Percentiles rank a stretch among this genome's conserved stretches.
phyloP scores from a whole-genome alignment of 441 rosid species.

The Capsella rubella region DNA sequence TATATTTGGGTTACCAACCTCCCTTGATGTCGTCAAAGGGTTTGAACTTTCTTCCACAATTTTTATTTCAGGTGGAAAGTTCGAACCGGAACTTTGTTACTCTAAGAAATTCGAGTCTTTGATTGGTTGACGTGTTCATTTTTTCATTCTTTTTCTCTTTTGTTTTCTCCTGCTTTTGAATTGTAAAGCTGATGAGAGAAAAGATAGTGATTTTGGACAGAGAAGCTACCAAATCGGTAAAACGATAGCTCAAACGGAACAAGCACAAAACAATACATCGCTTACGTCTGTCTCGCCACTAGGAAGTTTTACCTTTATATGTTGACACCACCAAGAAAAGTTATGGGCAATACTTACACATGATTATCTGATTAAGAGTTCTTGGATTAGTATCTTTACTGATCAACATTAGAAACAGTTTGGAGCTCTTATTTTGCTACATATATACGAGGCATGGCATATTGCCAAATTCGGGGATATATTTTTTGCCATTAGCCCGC shows the following conservation, averaged over 20 bases:
- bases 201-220: neutral
- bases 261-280: neutral
- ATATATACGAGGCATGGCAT: constrained; percentile 30
- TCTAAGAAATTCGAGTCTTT: neutral
- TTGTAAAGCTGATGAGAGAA: neutral
- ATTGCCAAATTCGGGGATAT: constrained; percentile 5
- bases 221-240: neutral
- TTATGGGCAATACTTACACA: neutral
- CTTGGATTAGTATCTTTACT: constrained; percentile 9
- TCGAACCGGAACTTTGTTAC: constrained; percentile 20
- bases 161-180: neutral
- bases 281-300: neutral
- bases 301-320: neutral
- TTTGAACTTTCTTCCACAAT: constrained; percentile 17
- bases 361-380: neutral
- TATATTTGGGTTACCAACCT: constrained; percentile 17
- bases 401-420: constrained; percentile 29
- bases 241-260: neutral
- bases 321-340: neutral
- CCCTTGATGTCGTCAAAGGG: neutral
- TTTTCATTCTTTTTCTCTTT: no score
- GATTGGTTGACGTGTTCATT: neutral
- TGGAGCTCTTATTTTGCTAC: constrained; percentile 30
- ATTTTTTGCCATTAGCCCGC: constrained; percentile 9
- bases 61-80: constrained; percentile 14